Percentiles rank a stretch among this genome's conserved stretches.
Evolutionary conservation across 805 yeast species (phyloP).

Genomic region (Nakazawaea ernobii): DNA sequence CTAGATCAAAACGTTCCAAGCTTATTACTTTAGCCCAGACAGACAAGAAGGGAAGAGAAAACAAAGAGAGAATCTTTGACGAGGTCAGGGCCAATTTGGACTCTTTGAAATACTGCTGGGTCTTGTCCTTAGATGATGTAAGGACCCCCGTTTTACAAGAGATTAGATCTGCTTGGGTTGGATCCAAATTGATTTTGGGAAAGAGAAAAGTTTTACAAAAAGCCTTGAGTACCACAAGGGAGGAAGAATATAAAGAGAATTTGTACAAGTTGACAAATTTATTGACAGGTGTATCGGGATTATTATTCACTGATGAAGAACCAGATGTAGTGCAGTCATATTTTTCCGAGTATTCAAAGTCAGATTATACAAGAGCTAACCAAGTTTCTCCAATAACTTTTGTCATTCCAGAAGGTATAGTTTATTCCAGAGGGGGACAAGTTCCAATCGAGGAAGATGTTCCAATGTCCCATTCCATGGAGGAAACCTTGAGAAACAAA

Average conservation of each 20-base stretch:
- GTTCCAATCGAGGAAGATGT: constrained; percentile 87
- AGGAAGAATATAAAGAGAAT: constrained; percentile 86
- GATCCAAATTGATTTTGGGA: constrained; percentile 84
- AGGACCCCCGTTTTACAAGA: constrained; percentile 95
- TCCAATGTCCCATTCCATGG: constrained; percentile 94
- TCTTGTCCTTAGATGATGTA: constrained; percentile 81
- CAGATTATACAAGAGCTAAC: constrained; percentile 89
- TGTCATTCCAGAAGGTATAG: constrained; percentile 82
- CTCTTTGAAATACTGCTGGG: constrained; percentile 73
- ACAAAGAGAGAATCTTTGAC: constrained; percentile 86
- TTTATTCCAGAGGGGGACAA: constrained; percentile 95
- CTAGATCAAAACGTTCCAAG: constrained; percentile 95
- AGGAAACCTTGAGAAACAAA: constrained; percentile 84
- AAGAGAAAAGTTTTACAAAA: constrained; percentile 89
- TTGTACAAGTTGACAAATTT: constrained; percentile 60
- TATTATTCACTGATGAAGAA: constrained; percentile 82
- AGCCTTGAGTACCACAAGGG: constrained; percentile 83
- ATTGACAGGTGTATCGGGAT: constrained; percentile 77
- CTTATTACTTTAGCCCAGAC: constrained; percentile 93
- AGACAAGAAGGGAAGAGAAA: constrained; percentile 91
- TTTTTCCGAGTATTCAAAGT: constrained; percentile 68
- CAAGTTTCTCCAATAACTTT: constrained; percentile 78
- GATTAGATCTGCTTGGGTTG: constrained; percentile 88
- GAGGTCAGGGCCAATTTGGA: constrained; percentile 83
- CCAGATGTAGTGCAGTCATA: constrained; percentile 89